These are phyloP conservation scores for Cryptococcus wingfieldii DNA, from an alignment of 1,284 basidiomycete genomes.

Conservation along the genomic window DNA sequence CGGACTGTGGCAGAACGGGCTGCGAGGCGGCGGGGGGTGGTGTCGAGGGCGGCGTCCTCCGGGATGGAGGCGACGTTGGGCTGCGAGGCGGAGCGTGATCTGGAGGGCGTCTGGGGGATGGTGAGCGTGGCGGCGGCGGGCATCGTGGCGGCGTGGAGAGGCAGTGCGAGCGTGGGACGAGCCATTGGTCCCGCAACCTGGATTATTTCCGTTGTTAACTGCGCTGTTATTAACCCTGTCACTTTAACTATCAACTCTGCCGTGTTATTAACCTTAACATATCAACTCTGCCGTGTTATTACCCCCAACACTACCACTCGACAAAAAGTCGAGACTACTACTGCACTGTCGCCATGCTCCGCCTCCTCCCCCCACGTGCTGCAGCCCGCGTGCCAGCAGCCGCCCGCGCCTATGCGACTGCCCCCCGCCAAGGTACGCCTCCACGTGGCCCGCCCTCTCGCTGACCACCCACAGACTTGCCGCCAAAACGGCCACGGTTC, in stretches of 20 bases:
- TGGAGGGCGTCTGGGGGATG: constrained; percentile 26
- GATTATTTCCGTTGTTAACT: no score
- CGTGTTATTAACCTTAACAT: no score
- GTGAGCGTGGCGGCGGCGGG: constrained; percentile 31
- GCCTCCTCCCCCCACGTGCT: no score
- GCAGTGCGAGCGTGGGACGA: neutral
- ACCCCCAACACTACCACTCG: no score
- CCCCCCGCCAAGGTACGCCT: neutral
- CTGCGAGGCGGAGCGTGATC: constrained; percentile 44
- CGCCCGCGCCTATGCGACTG: neutral
- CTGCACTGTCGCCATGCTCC: no score
- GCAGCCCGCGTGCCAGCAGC: no score
- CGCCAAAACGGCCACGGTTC: neutral
- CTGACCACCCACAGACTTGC: neutral
- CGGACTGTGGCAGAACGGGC: constrained; percentile 15
- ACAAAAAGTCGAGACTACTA: no score
- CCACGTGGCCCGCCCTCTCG: neutral
- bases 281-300: no score
- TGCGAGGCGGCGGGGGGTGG: constrained; percentile 9
- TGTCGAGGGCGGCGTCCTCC: constrained; percentile 35
- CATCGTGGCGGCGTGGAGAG: constrained; percentile 9
- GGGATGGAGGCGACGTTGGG: constrained; percentile 23
- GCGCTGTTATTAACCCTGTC: no score
- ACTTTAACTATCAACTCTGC: no score
- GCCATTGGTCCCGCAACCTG: no score